Evolutionary conservation across 805 yeast genomes (phyloP).

Genomic region (Hemisphaericaspora nanyangensis): DNA sequence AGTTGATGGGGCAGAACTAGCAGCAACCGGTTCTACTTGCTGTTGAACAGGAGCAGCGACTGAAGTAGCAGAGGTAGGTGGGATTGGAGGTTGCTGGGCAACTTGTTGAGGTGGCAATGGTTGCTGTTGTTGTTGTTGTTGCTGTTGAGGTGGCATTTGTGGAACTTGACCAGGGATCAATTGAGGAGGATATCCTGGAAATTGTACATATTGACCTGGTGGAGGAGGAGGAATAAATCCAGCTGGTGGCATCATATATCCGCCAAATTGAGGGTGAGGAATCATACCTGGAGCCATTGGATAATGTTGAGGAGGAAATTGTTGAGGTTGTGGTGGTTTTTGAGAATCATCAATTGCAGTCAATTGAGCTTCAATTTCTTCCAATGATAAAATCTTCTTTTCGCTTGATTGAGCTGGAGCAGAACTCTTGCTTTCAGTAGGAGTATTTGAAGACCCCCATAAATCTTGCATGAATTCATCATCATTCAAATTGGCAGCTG

Average conservation of each 20-base stretch:
- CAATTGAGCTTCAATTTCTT: constrained; percentile 80
- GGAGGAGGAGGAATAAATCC: constrained; percentile 30
- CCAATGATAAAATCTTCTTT: constrained; percentile 62
- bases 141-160: constrained; percentile 8
- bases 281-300: constrained; percentile 30
- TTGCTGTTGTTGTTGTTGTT: constrained; percentile 10
- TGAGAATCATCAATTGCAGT: constrained; percentile 40
- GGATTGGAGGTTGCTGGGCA: constrained; percentile 5
- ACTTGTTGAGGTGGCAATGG: constrained; percentile 7
- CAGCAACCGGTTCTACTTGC: constrained; percentile 1
- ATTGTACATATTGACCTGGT: constrained; percentile 26
- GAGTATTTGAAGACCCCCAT: constrained; percentile 38
- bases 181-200: constrained; percentile 19
- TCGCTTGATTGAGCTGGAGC: constrained; percentile 17
- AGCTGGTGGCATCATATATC: constrained; percentile 39
- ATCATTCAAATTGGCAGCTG: constrained; percentile 30
- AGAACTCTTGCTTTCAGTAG: constrained; percentile 24
- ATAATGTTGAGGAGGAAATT: constrained; percentile 29
- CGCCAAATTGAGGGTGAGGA: constrained; percentile 30
- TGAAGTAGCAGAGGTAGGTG: not conserved
- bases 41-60: constrained; percentile 2
- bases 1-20: not conserved
- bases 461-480: constrained; percentile 44
- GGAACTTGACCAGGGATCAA: constrained; percentile 5
- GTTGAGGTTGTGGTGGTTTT: constrained; percentile 18